phyloP scores from a whole-genome alignment of 2,329 filamentous ascomycete genomes.

The Fusarium buharicum region DNA sequence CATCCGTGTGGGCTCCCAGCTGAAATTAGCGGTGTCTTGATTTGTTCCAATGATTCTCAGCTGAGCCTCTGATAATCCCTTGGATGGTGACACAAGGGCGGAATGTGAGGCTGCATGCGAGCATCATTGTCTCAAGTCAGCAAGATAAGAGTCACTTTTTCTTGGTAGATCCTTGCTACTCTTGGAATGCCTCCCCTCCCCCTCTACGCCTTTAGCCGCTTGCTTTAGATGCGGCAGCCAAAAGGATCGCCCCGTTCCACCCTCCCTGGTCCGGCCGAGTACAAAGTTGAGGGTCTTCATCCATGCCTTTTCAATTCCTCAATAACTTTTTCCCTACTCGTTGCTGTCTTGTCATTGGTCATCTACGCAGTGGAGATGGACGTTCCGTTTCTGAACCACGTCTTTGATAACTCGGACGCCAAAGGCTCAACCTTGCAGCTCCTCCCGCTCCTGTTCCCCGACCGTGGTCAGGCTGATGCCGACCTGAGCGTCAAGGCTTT shows the following conservation, averaged over 20 bases:
- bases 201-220: background rate
- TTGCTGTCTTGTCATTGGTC: background rate
- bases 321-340: background rate
- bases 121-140: constrained; percentile 17
- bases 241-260: background rate
- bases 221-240: background rate
- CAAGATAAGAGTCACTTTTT: background rate
- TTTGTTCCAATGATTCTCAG: background rate
- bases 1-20: background rate
- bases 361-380: constrained; percentile 17
- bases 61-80: background rate
- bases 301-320: background rate
- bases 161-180: constrained; percentile 8
- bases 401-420: constrained; percentile 29
- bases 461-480: background rate
- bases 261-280: background rate
- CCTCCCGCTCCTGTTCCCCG: constrained; percentile 24
- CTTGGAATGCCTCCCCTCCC: background rate
- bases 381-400: constrained; percentile 25
- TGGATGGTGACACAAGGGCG: background rate
- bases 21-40: constrained; percentile 12
- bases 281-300: background rate
- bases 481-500: constrained; percentile 19
- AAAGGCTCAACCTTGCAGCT: constrained; percentile 22
- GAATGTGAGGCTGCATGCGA: background rate